Base-by-base conservation (phyloP, 768 basidiomycete species). In the Neoboletus subvelutipes region DNA sequence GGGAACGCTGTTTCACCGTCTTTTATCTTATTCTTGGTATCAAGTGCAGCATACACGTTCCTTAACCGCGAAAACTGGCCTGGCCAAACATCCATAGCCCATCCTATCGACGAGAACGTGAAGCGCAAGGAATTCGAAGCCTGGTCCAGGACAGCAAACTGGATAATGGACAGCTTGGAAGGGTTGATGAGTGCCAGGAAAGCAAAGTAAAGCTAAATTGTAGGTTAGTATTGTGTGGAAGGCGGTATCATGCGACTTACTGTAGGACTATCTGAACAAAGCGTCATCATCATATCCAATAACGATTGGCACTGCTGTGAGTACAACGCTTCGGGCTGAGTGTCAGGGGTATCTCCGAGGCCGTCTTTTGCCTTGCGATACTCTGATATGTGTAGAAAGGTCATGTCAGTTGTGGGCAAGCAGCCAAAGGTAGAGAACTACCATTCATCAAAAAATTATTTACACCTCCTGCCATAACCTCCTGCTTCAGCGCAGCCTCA, bases 91-190 rank as follows among this genome's bases (percentile, higher is more conserved):
- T 34, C 24, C 4, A 62, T 11, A 13, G 36, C 39, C 17, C 39
- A 54, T 1, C 50, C 55, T 10, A 72, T 54, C 17, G 34, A 31
- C n/a, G 33, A 18, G 31, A 74, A 64, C 1, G 73, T 66, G 39
- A 45, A 50, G 6, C 64, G 62, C 40, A 74, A 52, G 10, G 61
- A 65, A 10, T 52, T 11, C 1, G 71, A 60, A 2, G 66, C 63
- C 52, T 72, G 66, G 42, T 68, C 60, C 0, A 74, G 60, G 18
- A 72, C 54, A 20, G 73, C 73, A 8, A 74, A 63, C 43, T 72
- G 68, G 18, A 66, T 54, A 39, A 74, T 55, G 18, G 73, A 69
- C 17, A 72, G 37, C 13, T 54, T 64, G 5, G 64, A 61, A 12
- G 73, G 73, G 29, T 22, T 36, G 15, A 66, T 42, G 31, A 74